Conservation (phyloP, 306 rosid species). For the Vigna mungo region DNA sequence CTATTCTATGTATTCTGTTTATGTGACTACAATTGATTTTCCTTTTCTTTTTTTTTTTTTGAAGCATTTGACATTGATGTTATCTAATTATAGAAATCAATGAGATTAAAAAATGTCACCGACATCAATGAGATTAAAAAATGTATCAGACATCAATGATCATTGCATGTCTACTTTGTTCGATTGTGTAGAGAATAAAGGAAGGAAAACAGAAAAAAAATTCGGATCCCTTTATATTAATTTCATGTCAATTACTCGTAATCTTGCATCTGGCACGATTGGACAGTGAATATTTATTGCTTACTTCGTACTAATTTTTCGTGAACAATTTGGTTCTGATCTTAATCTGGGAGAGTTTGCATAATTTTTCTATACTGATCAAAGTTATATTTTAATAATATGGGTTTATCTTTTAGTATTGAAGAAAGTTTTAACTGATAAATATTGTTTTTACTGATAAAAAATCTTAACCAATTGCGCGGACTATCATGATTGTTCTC, state of each 20-base stretch:
- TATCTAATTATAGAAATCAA: slow-evolving; percentile 4
- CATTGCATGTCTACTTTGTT: neutral
- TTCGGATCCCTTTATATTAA: neutral
- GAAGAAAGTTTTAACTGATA: no score
- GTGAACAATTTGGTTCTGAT: neutral
- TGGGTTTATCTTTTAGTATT: no score
- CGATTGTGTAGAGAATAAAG: slow-evolving; percentile 22
- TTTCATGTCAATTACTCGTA: neutral
- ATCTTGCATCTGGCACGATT: neutral
- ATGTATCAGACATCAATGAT: slow-evolving; percentile 15
- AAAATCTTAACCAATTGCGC: no score
- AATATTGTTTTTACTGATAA: no score
- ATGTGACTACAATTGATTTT: slow-evolving; percentile 8
- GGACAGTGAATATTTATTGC: neutral
- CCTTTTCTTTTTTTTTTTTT: neutral
- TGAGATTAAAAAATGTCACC: slow-evolving; percentile 15
- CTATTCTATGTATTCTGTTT: neutral
- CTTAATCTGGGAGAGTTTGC: neutral
- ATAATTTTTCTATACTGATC: neutral
- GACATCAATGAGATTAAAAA: slow-evolving; percentile 5
- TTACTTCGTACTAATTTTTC: neutral
- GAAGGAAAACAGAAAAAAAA: neutral
- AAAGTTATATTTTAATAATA: no score
- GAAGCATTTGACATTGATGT: neutral
- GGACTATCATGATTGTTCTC: neutral